Evolutionary conservation across 139 green algal species (phyloP).

Genomic region (Chlorella vulgaris): DNA sequence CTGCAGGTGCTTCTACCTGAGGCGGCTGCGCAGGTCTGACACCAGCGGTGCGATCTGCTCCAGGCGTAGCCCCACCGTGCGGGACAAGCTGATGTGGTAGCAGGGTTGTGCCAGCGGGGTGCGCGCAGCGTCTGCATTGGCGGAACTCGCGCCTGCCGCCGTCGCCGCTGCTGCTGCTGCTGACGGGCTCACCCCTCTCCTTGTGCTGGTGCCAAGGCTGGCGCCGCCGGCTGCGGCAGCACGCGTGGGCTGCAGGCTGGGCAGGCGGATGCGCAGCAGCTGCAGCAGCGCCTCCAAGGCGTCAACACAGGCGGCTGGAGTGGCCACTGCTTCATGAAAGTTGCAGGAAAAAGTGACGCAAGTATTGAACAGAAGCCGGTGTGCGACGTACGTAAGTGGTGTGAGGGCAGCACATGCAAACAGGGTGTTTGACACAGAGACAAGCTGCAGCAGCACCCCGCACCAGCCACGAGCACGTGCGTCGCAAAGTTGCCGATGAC

Average conservation of each 20-base stretch:
- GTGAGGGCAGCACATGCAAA: no score
- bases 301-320: not conserved
- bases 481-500: slow-evolving; percentile 49
- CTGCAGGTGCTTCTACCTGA: slow-evolving; percentile 13
- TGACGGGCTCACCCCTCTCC: not conserved
- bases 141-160: no score
- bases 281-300: not conserved
- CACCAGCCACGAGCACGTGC: slow-evolving; percentile 53
- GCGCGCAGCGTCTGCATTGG: no score
- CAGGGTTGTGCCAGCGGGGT: not conserved
- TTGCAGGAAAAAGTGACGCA: not conserved
- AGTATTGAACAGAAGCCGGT: no score
- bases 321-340: not conserved
- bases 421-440: not conserved
- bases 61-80: slow-evolving; percentile 17
- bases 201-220: not conserved
- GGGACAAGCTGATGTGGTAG: slow-evolving; percentile 48
- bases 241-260: not conserved
- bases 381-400: no score
- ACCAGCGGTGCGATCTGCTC: slow-evolving; percentile 34
- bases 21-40: not conserved
- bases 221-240: not conserved
- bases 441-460: not conserved
- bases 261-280: not conserved
- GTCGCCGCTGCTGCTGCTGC: no score